A percentile compares a stretch with the other conserved stretches of the same genome.
Conservation (phyloP, 176 grass and related monocot species). For the Juncus effusus region DNA sequence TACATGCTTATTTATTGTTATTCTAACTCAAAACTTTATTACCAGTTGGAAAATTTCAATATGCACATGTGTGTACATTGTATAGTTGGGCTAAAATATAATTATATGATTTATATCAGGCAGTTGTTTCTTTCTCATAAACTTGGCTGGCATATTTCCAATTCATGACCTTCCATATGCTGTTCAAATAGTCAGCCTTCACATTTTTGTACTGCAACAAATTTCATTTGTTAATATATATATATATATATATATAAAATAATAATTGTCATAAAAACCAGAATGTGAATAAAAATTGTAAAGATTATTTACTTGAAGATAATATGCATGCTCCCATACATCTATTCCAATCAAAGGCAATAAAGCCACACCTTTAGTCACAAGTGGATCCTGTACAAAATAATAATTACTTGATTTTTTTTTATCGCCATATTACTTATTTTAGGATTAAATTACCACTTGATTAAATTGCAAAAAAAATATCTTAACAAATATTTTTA, state of each 20-base stretch:
- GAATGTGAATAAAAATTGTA: too few relatives aligned
- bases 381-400: slow-evolving; percentile 60
- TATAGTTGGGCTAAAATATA: not conserved
- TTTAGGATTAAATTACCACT: not conserved
- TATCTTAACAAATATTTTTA: not conserved
- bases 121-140: slow-evolving; percentile 22
- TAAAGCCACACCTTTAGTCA: slow-evolving; percentile 68
- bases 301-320: slow-evolving; percentile 60
- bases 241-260: too few relatives aligned
- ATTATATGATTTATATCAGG: not conserved
- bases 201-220: slow-evolving; percentile 39
- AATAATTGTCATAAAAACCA: too few relatives aligned
- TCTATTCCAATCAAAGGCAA: slow-evolving; percentile 89
- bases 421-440: not conserved
- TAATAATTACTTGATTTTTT: not conserved
- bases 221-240: not conserved
- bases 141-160: slow-evolving; percentile 35
- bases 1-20: not conserved
- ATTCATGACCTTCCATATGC: slow-evolving; percentile 37
- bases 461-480: not conserved
- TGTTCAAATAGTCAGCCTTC: slow-evolving; percentile 35
- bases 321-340: slow-evolving; percentile 98
- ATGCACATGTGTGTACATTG: not conserved
- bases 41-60: too few relatives aligned
- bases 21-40: not conserved